Conservation (phyloP, 2,329 filamentous ascomycete species). For the Pezicula radicicola region DNA sequence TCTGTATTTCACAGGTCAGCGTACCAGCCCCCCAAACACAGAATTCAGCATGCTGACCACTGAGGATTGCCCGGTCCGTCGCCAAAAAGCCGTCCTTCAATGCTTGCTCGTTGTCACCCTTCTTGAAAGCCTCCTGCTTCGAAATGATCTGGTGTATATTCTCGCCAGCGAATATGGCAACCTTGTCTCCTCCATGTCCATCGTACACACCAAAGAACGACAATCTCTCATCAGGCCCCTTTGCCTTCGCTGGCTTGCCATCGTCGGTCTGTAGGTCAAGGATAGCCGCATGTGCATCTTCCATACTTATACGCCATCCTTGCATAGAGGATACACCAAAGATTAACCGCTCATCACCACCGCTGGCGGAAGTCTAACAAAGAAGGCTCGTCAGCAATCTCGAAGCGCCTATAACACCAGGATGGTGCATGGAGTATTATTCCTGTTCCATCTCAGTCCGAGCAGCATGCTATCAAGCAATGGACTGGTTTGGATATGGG, state of each 20-base stretch:
- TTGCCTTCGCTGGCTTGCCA: conserved; percentile 48
- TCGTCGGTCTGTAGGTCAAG: conserved; percentile 73
- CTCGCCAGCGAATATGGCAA: conserved; percentile 88
- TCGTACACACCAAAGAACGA: conserved; percentile 99
- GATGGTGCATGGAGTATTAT: no score
- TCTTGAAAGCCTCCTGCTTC: conserved; percentile 91
- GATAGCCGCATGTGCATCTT: conserved; percentile 88
- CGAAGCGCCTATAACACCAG: no score
- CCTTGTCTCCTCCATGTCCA: conserved; percentile 95
- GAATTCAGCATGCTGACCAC: conserved; percentile 56
- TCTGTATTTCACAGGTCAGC: conserved; percentile 54
- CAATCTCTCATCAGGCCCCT: conserved; percentile 67
- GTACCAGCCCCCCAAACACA: conserved; percentile 3
- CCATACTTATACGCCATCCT: conserved; percentile 99
- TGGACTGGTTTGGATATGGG: conserved; percentile 3
- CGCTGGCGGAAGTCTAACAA: conserved; percentile 76
- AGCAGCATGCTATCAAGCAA: not conserved
- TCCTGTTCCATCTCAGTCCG: no score
- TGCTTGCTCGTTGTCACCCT: conserved; percentile 89
- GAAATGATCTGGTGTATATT: conserved; percentile 92
- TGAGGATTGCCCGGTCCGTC: conserved; percentile 92
- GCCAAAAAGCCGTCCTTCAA: conserved; percentile 97
- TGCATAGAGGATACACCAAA: conserved; percentile 99
- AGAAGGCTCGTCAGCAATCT: conserved; percentile 23
- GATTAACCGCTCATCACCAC: conserved; percentile 88